Conservation (phyloP, 768 basidiomycete species). For the Rhodotorula kratochvilovae region DNA sequence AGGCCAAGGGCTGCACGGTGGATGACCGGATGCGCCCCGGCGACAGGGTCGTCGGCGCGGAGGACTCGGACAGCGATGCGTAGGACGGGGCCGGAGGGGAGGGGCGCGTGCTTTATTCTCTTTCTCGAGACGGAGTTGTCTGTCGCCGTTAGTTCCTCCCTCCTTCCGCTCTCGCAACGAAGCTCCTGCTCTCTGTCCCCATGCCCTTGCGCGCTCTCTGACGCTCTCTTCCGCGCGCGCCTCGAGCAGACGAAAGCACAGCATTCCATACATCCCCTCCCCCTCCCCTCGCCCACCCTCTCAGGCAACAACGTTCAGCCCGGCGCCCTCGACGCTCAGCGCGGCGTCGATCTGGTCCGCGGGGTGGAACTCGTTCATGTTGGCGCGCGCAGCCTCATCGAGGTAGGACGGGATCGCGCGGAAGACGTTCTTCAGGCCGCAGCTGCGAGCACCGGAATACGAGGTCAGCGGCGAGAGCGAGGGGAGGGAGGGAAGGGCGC, state of each 20-base stretch:
- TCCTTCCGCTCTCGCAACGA: too few species aligned
- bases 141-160: too few species aligned
- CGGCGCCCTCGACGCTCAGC: constrained; percentile 4
- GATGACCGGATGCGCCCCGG: constrained; percentile 1
- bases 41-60: background rate
- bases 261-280: background rate
- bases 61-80: background rate
- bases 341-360: constrained; percentile 6
- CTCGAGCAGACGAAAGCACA: background rate
- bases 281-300: background rate
- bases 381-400: background rate
- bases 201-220: too few species aligned
- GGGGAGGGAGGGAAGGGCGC: background rate
- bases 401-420: constrained; percentile 5
- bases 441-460: background rate
- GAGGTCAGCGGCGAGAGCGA: too few species aligned
- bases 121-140: too few species aligned
- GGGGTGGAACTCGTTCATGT: constrained; percentile 21
- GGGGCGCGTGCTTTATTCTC: too few species aligned
- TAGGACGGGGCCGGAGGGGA: background rate
- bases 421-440: constrained; percentile 21
- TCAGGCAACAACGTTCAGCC: constrained; percentile 3
- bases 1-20: constrained; percentile 31
- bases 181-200: too few species aligned
- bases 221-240: too few species aligned